Base-by-base conservation (phyloP, 306 rosid species). In the Rosa rugosa region DNA sequence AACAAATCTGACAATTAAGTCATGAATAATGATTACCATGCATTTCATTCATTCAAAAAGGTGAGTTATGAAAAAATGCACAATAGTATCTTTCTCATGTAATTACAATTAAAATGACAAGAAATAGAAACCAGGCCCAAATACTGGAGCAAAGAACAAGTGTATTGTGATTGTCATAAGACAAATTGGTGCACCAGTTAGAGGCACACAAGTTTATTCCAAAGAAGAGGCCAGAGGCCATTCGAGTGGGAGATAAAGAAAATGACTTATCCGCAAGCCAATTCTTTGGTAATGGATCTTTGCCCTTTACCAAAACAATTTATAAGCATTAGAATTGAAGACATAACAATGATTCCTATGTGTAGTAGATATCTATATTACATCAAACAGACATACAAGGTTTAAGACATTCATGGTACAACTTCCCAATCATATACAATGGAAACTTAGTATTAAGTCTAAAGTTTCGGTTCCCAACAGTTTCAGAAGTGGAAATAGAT, bases 1-100 rank as follows among this genome's bases (percentile, higher is more conserved):
- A 50, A 86, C 91, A 77, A 85, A 80, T 84, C 98, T 94, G 77
- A 81, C 53, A 84, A 77, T 69, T 45, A 68, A 82, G 14, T 56
- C 14, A 38, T 73, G 50, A 75, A 23, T 23, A 65, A 22, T 71
- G 79, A 82, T 80, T 63, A 73, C 70, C 75, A 73, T 64, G 41
- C 50, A 71, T 34, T 71, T 68, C 22, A n/a, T 5, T 53, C 71
- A 22, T 23, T 27, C 14, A 1, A 76, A 27, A 34, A 4, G n/a
- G 41, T 47, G 47, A 50, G 50, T 80, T 7, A 22, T 16, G 14
- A 16, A 54, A 53, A 20, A 2, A 2, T 53, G 11, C n/a, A 7
- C 0, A 18, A 18, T 49, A 20, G 22, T 6, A 59, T 40, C 22
- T n/a, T 22, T 50, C 10, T 40, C 51, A 62, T 73, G 3, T n/a